Evolutionary conservation across 1,284 basidiomycete genomes (phyloP).

Genomic region (Vanrija sp.): DNA sequence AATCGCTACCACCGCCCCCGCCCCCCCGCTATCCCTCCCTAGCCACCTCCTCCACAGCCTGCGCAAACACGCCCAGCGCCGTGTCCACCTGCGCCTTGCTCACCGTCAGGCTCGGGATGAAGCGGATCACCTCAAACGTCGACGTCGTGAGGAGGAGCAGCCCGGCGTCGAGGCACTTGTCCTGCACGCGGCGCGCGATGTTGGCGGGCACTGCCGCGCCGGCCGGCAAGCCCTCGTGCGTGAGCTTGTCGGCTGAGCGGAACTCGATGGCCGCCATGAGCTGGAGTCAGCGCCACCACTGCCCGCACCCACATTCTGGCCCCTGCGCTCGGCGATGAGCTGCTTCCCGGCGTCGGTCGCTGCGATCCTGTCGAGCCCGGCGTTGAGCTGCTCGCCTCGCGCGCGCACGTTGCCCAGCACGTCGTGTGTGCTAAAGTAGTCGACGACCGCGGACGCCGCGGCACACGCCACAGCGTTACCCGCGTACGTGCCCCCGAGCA

Average conservation of each 20-base stretch:
- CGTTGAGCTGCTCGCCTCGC: conserved; percentile 68
- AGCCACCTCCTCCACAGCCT: no score
- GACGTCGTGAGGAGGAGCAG: conserved; percentile 56
- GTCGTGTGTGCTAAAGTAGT: conserved; percentile 43
- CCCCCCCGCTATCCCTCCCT: no score
- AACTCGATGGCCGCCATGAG: conserved; percentile 78
- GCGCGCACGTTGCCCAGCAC: conserved; percentile 69
- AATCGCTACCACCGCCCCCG: no score
- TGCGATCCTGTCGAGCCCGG: conserved; percentile 3
- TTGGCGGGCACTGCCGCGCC: conserved; percentile 55
- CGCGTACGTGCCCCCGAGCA: conserved; percentile 51
- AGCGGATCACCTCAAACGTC: conserved; percentile 46
- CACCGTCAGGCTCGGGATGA: conserved; percentile 66
- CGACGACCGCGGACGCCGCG: conserved; percentile 61
- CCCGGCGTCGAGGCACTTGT: conserved; percentile 75
- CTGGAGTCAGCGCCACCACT: conserved; percentile 1
- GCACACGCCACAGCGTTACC: conserved; percentile 83
- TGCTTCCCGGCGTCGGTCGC: conserved; percentile 18
- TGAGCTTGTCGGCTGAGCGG: conserved; percentile 37
- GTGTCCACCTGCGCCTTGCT: conserved; percentile 55
- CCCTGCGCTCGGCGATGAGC: conserved; percentile 70
- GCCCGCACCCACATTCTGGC: conserved; percentile 54
- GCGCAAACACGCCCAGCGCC: no score
- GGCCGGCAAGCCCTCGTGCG: conserved; percentile 32
- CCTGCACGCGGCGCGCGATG: conserved; percentile 64